phyloP scores from a whole-genome alignment of 108 stramenopile genomes.

The Cyclostephanos tholiformis region DNA sequence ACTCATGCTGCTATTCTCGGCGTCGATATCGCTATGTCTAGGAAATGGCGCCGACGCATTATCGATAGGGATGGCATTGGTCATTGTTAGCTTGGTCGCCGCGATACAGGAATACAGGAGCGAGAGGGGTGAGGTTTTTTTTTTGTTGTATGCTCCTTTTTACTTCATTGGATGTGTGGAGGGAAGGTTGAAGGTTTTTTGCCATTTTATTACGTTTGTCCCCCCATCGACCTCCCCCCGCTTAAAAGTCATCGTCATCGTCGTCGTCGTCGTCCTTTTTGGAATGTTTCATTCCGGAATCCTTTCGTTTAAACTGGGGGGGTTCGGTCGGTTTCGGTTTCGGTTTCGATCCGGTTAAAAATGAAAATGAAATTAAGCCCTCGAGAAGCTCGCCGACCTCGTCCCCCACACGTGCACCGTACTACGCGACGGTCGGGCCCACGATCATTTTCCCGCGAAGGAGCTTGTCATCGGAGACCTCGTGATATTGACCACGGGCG shows the following conservation, averaged over 20 bases:
- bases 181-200: background rate
- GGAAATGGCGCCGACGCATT: conserved; percentile 92
- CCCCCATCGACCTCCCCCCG: no score
- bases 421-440: conserved; percentile 75
- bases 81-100: conserved; percentile 92
- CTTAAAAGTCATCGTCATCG: no score
- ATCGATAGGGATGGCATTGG: conserved; percentile 88
- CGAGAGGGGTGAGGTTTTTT: conserved; percentile 53
- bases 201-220: no score
- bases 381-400: conserved; percentile 87
- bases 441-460: conserved; percentile 72
- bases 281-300: no score
- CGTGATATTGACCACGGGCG: conserved; percentile 85
- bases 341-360: no score
- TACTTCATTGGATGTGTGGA: background rate
- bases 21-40: conserved; percentile 75
- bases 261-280: no score
- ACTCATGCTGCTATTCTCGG: conserved; percentile 88
- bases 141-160: background rate
- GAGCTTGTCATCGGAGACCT: conserved; percentile 96
- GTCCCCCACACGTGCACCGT: conserved; percentile 90
- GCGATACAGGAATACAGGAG: conserved; percentile 95
- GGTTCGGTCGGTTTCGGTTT: no score
- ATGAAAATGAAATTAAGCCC: no score
- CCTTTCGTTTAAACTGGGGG: no score